These are phyloP conservation scores for Patellifolia procumbens DNA, from an alignment of 179 eudicot species.

Conservation along the genomic window DNA sequence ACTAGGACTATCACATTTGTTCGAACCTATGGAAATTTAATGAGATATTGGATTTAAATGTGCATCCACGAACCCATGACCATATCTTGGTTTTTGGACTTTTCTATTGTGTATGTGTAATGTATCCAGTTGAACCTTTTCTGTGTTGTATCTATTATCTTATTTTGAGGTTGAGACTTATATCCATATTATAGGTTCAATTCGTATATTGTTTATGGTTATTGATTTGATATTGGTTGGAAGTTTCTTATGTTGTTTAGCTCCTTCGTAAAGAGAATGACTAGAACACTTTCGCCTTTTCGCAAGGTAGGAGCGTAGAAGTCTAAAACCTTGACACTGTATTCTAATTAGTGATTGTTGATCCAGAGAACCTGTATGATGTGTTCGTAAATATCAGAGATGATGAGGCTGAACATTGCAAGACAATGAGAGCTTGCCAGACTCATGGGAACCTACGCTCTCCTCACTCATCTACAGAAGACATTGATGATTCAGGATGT, in stretches of 20 bases:
- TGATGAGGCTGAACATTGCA: constrained; percentile 97
- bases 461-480: constrained; percentile 67
- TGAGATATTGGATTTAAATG: neutral
- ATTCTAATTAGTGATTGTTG: neutral
- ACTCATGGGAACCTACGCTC: constrained; percentile 85
- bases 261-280: too few relatives aligned
- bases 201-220: too few relatives aligned
- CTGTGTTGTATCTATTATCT: neutral
- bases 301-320: neutral
- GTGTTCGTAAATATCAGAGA: constrained; percentile 92
- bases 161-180: neutral
- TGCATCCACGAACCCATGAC: neutral
- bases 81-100: neutral
- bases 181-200: neutral
- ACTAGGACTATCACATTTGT: neutral
- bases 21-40: neutral
- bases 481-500: constrained; percentile 49
- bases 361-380: constrained; percentile 85
- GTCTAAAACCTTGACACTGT: neutral
- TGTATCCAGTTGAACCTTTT: neutral
- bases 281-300: too few relatives aligned
- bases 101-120: neutral
- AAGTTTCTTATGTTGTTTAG: too few relatives aligned
- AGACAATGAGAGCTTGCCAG: constrained; percentile 99
- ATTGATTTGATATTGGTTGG: too few relatives aligned